Base-by-base conservation (phyloP, 2,329 filamentous ascomycete genomes). In the Leptographium wingfieldii region DNA sequence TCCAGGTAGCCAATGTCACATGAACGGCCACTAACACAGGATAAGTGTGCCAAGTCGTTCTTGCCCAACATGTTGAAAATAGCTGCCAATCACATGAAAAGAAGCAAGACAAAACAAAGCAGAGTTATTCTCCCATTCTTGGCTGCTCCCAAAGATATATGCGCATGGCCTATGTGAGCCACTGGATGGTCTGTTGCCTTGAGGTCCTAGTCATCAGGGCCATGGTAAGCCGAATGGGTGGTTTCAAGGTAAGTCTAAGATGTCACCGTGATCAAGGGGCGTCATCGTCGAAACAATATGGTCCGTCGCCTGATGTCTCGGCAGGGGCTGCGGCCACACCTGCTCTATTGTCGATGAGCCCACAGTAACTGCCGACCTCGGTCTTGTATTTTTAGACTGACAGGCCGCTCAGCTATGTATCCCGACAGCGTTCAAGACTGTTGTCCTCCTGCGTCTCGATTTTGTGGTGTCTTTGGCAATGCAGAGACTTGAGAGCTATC, bases 161-260 rank as follows among this genome's bases (percentile, higher is more conserved):
- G 3, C 56, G 48, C n/a, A 27, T 62, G 25, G 33, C 57, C 16
- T 52, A 57, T 14, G 46, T 59, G 14, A 57, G 54, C 54, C 61
- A 63, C 35, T 63, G 61, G 61, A 60, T 63, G 61, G 57, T 57
- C 5, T 59, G 57, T 5, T 60, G 59, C 55, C 57, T 54, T 14
- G 59, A 61, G 35, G 57, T 63, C 48, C 40, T 19, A 25, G 61
- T 61, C 3, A n/a, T 59, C 51, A 29, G 31, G 9, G 61, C 61
- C 22, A n/a, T 63, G 49, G 7, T 61, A 19, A 56, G 25, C 40
- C 48, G 54, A 3, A 29, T 57, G 1, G 40, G 19, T 1, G 51
- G 54, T 2, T 61, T 63, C 12, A 27, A 35, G 22, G 9, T 46
- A 6, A 46, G 55, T 29, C 40, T 61, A 49, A 4, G 55, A 25